Evolutionary conservation across 768 basidiomycete genomes (phyloP).

Genomic region (Neoboletus brunneissimus): DNA sequence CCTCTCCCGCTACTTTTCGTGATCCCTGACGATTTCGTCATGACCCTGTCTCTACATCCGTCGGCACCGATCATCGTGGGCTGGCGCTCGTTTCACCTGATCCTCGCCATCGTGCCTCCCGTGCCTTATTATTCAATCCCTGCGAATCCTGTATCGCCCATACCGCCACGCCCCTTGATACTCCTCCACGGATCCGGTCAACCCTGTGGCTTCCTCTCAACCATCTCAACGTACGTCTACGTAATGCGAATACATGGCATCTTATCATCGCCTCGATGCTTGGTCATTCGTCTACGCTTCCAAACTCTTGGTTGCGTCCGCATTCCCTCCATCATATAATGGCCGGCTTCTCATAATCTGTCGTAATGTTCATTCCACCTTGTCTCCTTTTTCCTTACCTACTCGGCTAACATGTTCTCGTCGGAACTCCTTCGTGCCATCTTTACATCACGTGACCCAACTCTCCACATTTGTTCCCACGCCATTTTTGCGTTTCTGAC

Average conservation of each 20-base stretch:
- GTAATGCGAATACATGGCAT: constrained; percentile 11
- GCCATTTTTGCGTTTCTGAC: constrained; percentile 1
- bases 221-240: constrained; percentile 11
- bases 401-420: constrained; percentile 9
- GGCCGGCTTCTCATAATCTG: constrained; percentile 12
- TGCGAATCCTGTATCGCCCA: neutral
- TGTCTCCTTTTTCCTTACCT: constrained; percentile 8
- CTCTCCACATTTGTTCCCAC: constrained; percentile 2
- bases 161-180: neutral
- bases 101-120: neutral
- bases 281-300: neutral
- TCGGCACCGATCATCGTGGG: constrained; percentile 12
- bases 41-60: neutral
- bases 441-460: neutral
- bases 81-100: neutral
- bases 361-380: constrained; percentile 17
- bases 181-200: neutral
- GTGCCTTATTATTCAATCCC: constrained; percentile 3
- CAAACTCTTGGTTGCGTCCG: constrained; percentile 2
- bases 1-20: neutral
- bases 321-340: constrained; percentile 6
- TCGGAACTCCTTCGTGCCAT: neutral
- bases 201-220: constrained; percentile 4
- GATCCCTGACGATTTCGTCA: constrained; percentile 9
- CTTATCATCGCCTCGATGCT: constrained; percentile 3